Evolutionary conservation across 140 eudicot species (phyloP), one percentile per base, ranked within the genome.

Genomic region (Flaveria floridana): DNA sequence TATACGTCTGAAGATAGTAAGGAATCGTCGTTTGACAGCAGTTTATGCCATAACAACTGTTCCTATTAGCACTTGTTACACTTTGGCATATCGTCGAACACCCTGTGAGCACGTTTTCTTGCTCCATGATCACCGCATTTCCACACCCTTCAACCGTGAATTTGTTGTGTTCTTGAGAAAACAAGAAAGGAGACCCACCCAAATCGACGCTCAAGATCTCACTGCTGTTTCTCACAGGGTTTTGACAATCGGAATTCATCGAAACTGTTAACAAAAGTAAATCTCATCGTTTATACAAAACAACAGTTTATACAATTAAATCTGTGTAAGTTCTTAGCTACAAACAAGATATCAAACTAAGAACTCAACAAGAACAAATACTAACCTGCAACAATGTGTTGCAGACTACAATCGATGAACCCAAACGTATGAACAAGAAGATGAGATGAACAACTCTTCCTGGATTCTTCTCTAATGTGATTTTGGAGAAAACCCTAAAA

Each of bases 81-180:
- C 66, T 76, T 11, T 20, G 74, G 11, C 82, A 79, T 71, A 79
- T 72, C 47, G 82, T 51, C 66, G 82, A 71, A 57, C 82, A 79
- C 68, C 82, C 82, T 3, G 82, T 73, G 61, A 79, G 68, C 42
- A 79, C 7, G 23, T 50, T 46, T n/a, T 18, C 23, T 14, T 48
- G 69, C 72, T 79, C 67, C 26, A 56, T 46, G 19, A 79, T 66
- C 12, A 77, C 68, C 12, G 82, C 82, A 12, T 79, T 79, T 7
- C 82, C 82, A 53, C 82, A 79, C 61, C 82, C 82, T 14, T 71
- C 77, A 3, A 72, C 78, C 8, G 74, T 79, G 57, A 79, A 79
- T 12, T 39, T 63, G 51, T 79, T 79, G 2, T 52, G 59, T 52
- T 79, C 74, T 39, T 67, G 58, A 0, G 78, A 79, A 46, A 63